These are phyloP conservation scores for Scorias spongiosa DNA, from an alignment of 2,329 filamentous ascomycete genomes.

Conservation along the genomic window DNA sequence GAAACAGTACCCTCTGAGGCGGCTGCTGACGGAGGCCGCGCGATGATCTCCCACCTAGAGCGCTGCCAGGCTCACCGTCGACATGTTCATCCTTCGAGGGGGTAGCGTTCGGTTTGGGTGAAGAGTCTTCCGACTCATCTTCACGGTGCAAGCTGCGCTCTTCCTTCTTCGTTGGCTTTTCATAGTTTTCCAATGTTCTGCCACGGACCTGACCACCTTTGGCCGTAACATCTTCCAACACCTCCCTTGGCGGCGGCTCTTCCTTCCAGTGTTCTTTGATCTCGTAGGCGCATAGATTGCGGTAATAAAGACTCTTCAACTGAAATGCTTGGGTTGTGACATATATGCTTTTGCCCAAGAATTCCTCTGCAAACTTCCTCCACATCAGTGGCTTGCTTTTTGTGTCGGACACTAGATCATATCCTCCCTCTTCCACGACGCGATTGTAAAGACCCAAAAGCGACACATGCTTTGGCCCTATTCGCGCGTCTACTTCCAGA, in stretches of 20 bases:
- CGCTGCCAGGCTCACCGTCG: constrained; percentile 33
- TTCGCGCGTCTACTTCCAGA: constrained; percentile 68
- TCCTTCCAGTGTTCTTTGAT: constrained; percentile 62
- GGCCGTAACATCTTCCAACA: constrained; percentile 64
- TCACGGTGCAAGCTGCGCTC: constrained; percentile 35
- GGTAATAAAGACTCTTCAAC: constrained; percentile 79
- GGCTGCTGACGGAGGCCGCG: constrained; percentile 53
- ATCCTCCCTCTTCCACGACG: constrained; percentile 64
- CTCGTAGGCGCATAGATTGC: constrained; percentile 71
- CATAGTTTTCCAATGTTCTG: constrained; percentile 64
- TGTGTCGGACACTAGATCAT: constrained; percentile 56
- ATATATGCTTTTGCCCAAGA: constrained; percentile 59
- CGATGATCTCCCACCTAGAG: constrained; percentile 15
- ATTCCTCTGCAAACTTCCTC: constrained; percentile 62
- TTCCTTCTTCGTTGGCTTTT: constrained; percentile 32
- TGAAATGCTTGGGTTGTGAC: constrained; percentile 73
- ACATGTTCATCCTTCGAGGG: constrained; percentile 34
- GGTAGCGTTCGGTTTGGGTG: constrained; percentile 31
- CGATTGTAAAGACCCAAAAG: constrained; percentile 64
- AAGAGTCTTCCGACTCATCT: constrained; percentile 39
- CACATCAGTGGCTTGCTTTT: constrained; percentile 71
- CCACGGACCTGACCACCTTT: constrained; percentile 69
- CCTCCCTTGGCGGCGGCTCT: constrained; percentile 75
- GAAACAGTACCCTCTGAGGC: constrained; percentile 69
- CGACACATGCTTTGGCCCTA: constrained; percentile 62